These are phyloP conservation scores for Yamadazyma olivae DNA, from an alignment of 805 yeast genomes.

Conservation along the genomic window DNA sequence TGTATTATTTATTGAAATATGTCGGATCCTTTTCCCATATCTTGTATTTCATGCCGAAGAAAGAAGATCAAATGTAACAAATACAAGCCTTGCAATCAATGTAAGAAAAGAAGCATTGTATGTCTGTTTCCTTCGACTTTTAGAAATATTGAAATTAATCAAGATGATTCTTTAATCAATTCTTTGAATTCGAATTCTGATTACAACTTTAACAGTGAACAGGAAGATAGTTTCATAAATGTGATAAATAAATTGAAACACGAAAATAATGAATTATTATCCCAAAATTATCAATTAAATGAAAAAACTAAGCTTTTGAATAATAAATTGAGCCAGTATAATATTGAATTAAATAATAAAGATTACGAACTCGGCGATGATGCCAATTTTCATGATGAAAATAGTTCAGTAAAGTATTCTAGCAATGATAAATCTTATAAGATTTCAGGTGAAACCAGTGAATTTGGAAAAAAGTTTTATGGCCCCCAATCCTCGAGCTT, in stretches of 20 bases:
- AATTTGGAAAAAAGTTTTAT: conserved; percentile 42
- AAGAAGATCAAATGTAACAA: conserved; percentile 35
- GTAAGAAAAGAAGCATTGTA: conserved; percentile 30
- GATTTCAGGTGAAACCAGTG: conserved; percentile 36
- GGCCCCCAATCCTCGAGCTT: conserved; percentile 50
- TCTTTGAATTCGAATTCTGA: background rate
- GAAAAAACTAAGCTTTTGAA: conserved; percentile 13
- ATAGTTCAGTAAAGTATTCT: background rate
- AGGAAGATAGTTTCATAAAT: background rate
- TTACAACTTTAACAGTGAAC: background rate
- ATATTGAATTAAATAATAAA: conserved; percentile 7
- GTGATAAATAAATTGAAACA: conserved; percentile 14
- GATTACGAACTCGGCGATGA: conserved; percentile 1
- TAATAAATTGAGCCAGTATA: conserved; percentile 6
- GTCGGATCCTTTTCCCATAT: conserved; percentile 29
- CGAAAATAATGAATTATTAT: conserved; percentile 19
- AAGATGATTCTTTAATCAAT: too few relatives aligned
- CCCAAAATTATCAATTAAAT: conserved; percentile 16
- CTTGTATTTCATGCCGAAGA: conserved; percentile 35
- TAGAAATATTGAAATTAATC: conserved; percentile 37
- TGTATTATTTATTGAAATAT: too few relatives aligned
- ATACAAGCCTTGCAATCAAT: conserved; percentile 39
- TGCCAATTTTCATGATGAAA: background rate
- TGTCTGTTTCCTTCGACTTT: conserved; percentile 48
- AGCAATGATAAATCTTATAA: conserved; percentile 6